Percentiles rank a stretch among this genome's conserved stretches.
Conservation (phyloP, 805 yeast genomes). For the Cyberlindnera saturnus region DNA sequence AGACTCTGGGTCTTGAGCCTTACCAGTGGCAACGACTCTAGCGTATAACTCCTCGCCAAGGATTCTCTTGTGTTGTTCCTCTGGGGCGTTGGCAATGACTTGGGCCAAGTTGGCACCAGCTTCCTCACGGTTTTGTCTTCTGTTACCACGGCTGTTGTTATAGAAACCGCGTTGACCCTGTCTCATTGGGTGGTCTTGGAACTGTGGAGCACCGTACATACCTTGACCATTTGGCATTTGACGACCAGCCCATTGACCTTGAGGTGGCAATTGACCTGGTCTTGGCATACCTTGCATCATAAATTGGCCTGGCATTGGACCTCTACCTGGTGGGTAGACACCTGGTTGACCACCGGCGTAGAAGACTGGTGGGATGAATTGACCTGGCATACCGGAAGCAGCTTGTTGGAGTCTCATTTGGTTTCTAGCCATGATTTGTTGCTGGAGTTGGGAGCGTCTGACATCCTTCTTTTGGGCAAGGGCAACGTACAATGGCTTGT, state of each 20-base stretch:
- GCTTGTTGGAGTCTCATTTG: constrained; percentile 98
- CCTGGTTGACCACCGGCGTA: constrained; percentile 60
- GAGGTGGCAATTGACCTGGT: constrained; percentile 47
- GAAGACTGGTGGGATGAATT: constrained; percentile 77
- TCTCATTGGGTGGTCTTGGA: constrained; percentile 55
- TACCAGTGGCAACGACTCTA: constrained; percentile 79
- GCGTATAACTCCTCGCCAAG: constrained; percentile 97
- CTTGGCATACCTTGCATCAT: constrained; percentile 63
- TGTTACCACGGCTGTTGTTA: constrained; percentile 37
- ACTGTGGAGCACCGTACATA: constrained; percentile 81
- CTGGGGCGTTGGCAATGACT: constrained; percentile 58
- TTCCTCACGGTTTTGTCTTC: constrained; percentile 31
- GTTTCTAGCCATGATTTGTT: constrained; percentile 96
- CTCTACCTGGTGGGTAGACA: constrained; percentile 81
- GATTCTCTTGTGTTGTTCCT: constrained; percentile 93
- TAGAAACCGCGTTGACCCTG: constrained; percentile 33
- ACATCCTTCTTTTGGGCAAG: constrained; percentile 98
- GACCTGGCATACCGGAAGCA: constrained; percentile 84
- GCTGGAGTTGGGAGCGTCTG: constrained; percentile 93
- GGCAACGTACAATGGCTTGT: constrained; percentile 97
- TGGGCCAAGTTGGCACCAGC: constrained; percentile 45
- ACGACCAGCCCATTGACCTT: constrained; percentile 53
- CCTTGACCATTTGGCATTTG: constrained; percentile 60
- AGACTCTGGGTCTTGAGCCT: constrained; percentile 86
- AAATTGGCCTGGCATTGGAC: constrained; percentile 77